Percentiles rank a stretch among this genome's conserved stretches.
phyloP scores from a whole-genome alignment of 2,329 filamentous ascomycete genomes.

The Arachnomyces sp. region DNA sequence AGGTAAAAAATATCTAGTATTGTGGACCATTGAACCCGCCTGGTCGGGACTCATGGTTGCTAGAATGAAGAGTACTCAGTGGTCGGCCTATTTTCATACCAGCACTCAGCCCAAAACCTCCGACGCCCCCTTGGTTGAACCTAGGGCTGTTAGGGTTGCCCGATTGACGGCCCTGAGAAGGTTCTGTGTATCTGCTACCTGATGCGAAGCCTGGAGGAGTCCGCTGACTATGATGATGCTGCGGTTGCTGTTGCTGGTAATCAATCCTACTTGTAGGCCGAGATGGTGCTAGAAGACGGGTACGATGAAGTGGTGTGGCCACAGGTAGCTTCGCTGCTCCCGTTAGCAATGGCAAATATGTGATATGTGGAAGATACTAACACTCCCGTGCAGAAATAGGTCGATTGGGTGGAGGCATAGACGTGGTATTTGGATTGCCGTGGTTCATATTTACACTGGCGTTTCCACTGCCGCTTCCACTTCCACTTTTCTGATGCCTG shows the following conservation, averaged over 20 bases:
- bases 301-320: constrained; percentile 12
- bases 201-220: too few relatives aligned
- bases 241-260: background rate
- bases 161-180: too few relatives aligned
- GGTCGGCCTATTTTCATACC: constrained; percentile 14
- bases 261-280: background rate
- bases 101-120: constrained; percentile 7
- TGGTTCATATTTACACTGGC: constrained; percentile 5
- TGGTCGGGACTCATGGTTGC: too few relatives aligned
- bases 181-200: too few relatives aligned
- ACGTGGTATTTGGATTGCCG: constrained; percentile 13
- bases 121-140: too few relatives aligned
- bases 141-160: too few relatives aligned
- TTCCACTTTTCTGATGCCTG: constrained; percentile 33
- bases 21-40: too few relatives aligned
- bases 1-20: too few relatives aligned
- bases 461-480: constrained; percentile 26
- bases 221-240: background rate
- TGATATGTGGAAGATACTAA: constrained; percentile 12
- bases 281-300: constrained; percentile 8
- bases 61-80: background rate
- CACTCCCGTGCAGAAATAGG: constrained; percentile 16
- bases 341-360: background rate
- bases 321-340: constrained; percentile 7
- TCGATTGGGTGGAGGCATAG: constrained; percentile 26